Percentiles rank a stretch among this genome's conserved stretches.
phyloP scores from a whole-genome alignment of 768 basidiomycete genomes.

The Mycena amicta region DNA sequence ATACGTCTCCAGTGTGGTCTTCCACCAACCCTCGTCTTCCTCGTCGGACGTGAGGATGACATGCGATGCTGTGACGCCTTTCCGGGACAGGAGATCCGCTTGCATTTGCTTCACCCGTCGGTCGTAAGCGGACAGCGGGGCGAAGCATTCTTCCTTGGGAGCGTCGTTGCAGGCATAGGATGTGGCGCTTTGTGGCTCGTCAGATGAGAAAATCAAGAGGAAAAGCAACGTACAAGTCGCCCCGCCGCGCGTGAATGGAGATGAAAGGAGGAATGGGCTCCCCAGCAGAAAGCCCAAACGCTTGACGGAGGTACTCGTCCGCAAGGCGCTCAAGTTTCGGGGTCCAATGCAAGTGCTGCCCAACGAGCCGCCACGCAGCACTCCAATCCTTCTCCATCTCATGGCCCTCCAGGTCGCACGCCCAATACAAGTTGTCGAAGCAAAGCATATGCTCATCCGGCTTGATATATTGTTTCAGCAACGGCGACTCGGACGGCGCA shows the following conservation, averaged over 20 bases:
- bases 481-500: constrained; percentile 2
- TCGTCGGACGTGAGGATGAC: constrained; percentile 46
- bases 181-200: too few relatives aligned
- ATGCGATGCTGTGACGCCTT: constrained; percentile 22
- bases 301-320: constrained; percentile 23
- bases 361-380: constrained; percentile 34
- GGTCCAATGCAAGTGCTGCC: constrained; percentile 32
- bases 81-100: constrained; percentile 25
- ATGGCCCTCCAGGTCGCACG: constrained; percentile 14
- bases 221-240: constrained; percentile 31
- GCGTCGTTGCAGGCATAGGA: constrained; percentile 22
- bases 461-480: not conserved
- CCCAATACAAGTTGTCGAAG: constrained; percentile 19
- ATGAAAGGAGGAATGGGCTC: constrained; percentile 29
- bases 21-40: constrained; percentile 34
- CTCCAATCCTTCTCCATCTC: constrained; percentile 32
- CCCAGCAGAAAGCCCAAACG: constrained; percentile 6
- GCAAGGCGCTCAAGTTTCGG: constrained; percentile 25
- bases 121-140: constrained; percentile 30
- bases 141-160: constrained; percentile 29
- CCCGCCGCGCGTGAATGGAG: constrained; percentile 27
- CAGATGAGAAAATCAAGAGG: too few relatives aligned
- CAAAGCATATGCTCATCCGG: constrained; percentile 20
- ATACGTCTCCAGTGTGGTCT: constrained; percentile 23
- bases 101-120: constrained; percentile 34